Percentiles rank a stretch among this genome's conserved stretches.
phyloP scores from a whole-genome alignment of 2,329 filamentous ascomycete species.

The Colletotrichum eleusines region DNA sequence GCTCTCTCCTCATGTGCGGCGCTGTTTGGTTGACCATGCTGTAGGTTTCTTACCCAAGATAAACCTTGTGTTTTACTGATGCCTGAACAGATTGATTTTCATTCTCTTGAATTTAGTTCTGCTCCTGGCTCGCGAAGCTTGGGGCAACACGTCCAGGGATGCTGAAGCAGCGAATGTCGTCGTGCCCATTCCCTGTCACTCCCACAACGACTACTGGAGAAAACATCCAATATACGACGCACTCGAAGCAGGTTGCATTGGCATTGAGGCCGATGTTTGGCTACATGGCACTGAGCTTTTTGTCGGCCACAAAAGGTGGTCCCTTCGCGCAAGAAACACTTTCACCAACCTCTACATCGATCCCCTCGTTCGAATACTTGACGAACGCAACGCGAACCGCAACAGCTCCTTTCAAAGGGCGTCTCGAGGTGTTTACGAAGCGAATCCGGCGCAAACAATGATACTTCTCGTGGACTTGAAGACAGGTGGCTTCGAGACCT shows the following conservation, averaged over 20 bases:
- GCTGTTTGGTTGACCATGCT: constrained; percentile 39
- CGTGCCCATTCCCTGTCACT: constrained; percentile 70
- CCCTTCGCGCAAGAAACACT: constrained; percentile 66
- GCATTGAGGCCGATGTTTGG: constrained; percentile 79
- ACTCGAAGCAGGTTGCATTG: constrained; percentile 68
- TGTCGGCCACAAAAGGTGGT: constrained; percentile 72
- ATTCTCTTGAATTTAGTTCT: constrained; percentile 36
- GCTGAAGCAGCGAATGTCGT: constrained; percentile 46
- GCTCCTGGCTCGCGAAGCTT: constrained; percentile 31
- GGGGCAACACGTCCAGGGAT: constrained; percentile 20
- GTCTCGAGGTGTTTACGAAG: constrained; percentile 66
- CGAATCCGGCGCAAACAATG: constrained; percentile 64
- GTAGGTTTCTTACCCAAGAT: constrained; percentile 13
- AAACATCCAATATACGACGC: constrained; percentile 73
- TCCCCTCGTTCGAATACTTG: constrained; percentile 70
- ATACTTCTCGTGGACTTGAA: constrained; percentile 79
- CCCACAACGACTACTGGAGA: constrained; percentile 80
- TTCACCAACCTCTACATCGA: constrained; percentile 73
- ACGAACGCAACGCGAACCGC: constrained; percentile 61
- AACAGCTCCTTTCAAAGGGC: constrained; percentile 55
- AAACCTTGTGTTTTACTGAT: not conserved
- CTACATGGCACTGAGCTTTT: constrained; percentile 65
- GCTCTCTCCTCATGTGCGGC: constrained; percentile 39
- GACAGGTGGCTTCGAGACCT: constrained; percentile 63
- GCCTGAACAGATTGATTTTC: constrained; percentile 29